Conservation (phyloP, 140 eudicot species). For the Flaveria floridana region DNA sequence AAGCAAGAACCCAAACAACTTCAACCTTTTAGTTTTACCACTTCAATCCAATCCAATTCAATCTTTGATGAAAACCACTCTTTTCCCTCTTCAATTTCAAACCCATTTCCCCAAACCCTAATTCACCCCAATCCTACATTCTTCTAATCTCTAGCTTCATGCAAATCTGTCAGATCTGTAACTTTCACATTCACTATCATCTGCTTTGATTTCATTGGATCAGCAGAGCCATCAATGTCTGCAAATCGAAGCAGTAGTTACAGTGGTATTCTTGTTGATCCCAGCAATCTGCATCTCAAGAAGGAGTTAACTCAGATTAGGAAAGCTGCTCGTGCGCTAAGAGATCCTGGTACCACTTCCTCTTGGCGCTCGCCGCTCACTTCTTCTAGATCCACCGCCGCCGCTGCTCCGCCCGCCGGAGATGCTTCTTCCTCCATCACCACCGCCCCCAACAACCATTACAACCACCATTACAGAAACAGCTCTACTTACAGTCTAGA, state of each 20-base stretch:
- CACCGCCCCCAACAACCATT: conserved; percentile 28
- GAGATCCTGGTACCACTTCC: conserved; percentile 94
- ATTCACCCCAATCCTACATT: background rate
- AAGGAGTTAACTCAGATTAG: conserved; percentile 81
- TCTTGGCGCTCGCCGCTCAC: conserved; percentile 79
- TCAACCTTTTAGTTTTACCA: conserved; percentile 24
- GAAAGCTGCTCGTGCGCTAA: conserved; percentile 69
- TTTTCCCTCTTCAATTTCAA: conserved; percentile 42
- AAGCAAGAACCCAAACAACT: conserved; percentile 35
- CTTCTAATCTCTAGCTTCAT: background rate
- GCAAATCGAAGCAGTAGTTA: conserved; percentile 44
- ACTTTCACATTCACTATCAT: conserved; percentile 8
- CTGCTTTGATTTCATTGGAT: background rate
- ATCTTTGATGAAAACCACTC: conserved; percentile 7
- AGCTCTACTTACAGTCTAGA: conserved; percentile 18
- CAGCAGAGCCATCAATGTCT: conserved; percentile 32
- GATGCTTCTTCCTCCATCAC: conserved; percentile 32
- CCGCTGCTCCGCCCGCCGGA: conserved; percentile 24
- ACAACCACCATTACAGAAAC: conserved; percentile 36
- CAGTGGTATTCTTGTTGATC: conserved; percentile 59
- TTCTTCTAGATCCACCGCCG: conserved; percentile 61
- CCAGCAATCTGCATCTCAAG: conserved; percentile 92
- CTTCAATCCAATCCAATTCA: conserved; percentile 27
- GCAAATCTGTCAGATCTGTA: conserved; percentile 39
- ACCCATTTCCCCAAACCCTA: conserved; percentile 37